phyloP scores from a whole-genome alignment of 768 basidiomycete genomes.

The Candolleomyces efflorescens region DNA sequence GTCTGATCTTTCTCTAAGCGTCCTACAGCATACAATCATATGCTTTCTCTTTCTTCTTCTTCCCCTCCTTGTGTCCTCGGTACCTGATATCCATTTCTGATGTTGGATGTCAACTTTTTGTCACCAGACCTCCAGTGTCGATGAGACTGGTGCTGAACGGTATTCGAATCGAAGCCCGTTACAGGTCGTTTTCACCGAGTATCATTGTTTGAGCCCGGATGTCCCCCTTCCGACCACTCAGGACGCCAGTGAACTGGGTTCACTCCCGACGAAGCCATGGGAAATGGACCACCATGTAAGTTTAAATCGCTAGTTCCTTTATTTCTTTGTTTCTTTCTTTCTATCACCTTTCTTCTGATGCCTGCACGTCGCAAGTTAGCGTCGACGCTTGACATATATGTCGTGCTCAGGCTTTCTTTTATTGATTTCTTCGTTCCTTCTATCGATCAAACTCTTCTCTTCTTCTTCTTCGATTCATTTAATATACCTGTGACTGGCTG shows the following conservation, averaged over 20 bases:
- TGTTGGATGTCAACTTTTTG: neutral
- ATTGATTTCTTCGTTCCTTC: neutral
- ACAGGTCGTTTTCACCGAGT: constrained; percentile 45
- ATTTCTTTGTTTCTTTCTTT: too few relatives aligned
- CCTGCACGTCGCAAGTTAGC: too few relatives aligned
- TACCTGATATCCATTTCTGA: neutral
- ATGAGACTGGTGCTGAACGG: constrained; percentile 6
- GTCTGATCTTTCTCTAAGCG: constrained; percentile 8
- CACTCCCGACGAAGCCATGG: constrained; percentile 8
- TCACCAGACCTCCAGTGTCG: neutral
- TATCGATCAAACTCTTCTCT: too few relatives aligned
- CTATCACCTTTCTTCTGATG: too few relatives aligned
- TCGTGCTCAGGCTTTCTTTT: neutral
- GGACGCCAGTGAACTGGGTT: constrained; percentile 12
- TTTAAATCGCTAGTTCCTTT: neutral
- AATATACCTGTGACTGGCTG: too few relatives aligned
- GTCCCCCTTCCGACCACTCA: constrained; percentile 22
- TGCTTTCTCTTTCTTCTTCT: too few relatives aligned
- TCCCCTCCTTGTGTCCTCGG: neutral
- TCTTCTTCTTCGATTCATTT: too few relatives aligned
- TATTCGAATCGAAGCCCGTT: constrained; percentile 45
- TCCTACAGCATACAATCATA: neutral
- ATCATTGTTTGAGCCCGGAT: constrained; percentile 38
- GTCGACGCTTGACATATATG: neutral
- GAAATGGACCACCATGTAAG: constrained; percentile 12